Evolutionary conservation across 345 rosid species (phyloP).

Genomic region (Salix arbutifolia): DNA sequence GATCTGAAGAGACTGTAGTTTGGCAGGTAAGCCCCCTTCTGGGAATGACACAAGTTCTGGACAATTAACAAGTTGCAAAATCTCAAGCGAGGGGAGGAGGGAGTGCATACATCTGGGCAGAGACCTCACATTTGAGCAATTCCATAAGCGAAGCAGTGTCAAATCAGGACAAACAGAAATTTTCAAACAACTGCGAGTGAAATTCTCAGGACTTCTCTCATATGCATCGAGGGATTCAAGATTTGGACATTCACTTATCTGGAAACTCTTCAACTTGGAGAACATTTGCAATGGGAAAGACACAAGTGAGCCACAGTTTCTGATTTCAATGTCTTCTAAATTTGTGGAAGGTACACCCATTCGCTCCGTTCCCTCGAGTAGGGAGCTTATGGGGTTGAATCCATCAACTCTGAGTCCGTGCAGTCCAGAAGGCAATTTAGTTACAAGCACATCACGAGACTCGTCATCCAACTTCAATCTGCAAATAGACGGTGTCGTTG

Average conservation of each 20-base stretch:
- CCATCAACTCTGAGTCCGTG: neutral
- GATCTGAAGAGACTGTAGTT: neutral
- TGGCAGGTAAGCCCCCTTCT: slow-evolving; percentile 1
- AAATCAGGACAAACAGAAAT: neutral
- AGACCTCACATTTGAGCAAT: slow-evolving; percentile 1
- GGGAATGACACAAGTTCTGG: neutral
- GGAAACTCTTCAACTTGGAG: neutral
- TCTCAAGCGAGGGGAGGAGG: neutral
- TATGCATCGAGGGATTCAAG: neutral
- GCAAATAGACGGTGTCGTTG: neutral
- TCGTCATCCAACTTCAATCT: neutral
- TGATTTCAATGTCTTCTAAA: neutral
- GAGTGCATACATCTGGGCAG: neutral
- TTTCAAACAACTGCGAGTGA: neutral
- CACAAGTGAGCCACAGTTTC: neutral
- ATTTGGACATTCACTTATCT: neutral
- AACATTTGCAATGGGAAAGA: neutral
- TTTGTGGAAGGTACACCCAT: neutral
- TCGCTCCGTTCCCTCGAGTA: neutral
- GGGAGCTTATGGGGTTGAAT: neutral
- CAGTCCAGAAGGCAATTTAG: neutral
- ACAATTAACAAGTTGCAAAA: neutral
- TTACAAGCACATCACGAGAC: neutral
- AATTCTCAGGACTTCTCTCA: neutral
- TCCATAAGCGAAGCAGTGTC: neutral